Evolutionary conservation across 495 filamentous ascomycete genomes (phyloP), one percentile per base, ranked within the genome.

Genomic region (Talaromyces borbonicus): DNA sequence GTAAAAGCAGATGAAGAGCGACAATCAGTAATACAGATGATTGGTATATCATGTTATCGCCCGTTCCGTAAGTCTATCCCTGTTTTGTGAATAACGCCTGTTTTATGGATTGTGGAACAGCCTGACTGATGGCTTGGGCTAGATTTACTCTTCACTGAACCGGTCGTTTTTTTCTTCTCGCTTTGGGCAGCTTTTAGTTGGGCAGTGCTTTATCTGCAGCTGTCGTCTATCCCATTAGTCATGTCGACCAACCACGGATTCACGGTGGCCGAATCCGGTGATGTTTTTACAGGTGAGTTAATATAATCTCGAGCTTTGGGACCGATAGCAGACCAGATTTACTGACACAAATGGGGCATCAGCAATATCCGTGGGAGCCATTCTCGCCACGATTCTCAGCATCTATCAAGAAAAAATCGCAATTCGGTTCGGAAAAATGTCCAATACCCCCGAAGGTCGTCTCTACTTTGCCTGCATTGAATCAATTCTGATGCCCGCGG

Each of bases 81-180:
- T 15, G 6, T 40, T 16, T 20, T 23, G 4, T 19, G 9, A 23
- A 27, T 26, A n/a, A n/a, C n/a, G n/a, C n/a, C n/a, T n/a, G n/a
- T n/a, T n/a, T n/a, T n/a, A n/a, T n/a, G n/a, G n/a, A n/a, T n/a
- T n/a, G n/a, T n/a, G n/a, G n/a, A n/a, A n/a, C n/a, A n/a, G n/a
- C n/a, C n/a, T n/a, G n/a, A n/a, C n/a, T 47, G 23, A 16, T 36
- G 20, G 14, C 22, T 12, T 46, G n/a, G 47, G n/a, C 40, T 33
- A 73, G 68, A 86, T 48, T 72, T 97, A 24, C 81, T 97, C 18
- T 66, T 86, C 54, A 95, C 88, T 8, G 90, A 96, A 53, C 86
- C 90, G 0, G 87, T 95, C 9, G 88, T 96, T 15, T 95, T 95
- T 67, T 94, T 84, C 68, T 97, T 95, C 63, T 90, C 84, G 18